Evolutionary conservation across 2,329 filamentous ascomycete species (phyloP).

Genomic region (Verticillium nubilum): DNA sequence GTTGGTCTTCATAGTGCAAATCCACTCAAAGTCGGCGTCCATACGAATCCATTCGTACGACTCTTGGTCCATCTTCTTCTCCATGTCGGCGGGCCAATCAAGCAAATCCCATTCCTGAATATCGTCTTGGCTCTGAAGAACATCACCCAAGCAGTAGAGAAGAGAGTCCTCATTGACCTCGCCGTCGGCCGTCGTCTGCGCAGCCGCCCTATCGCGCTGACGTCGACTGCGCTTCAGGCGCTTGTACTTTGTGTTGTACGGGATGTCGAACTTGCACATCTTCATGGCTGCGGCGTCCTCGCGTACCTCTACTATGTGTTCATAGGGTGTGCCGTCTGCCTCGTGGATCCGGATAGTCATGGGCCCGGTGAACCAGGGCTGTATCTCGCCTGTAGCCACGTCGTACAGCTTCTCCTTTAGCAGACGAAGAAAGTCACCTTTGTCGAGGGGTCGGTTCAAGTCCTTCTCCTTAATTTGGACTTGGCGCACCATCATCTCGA

Average conservation of each 20-base stretch:
- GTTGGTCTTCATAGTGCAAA: slow-evolving; percentile 73
- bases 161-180: slow-evolving; percentile 72
- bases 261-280: slow-evolving; percentile 78
- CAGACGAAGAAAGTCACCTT: slow-evolving; percentile 75
- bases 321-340: slow-evolving; percentile 95
- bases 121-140: slow-evolving; percentile 78
- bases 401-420: slow-evolving; percentile 72
- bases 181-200: slow-evolving; percentile 48
- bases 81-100: slow-evolving; percentile 86
- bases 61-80: slow-evolving; percentile 88
- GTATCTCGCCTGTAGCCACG: slow-evolving; percentile 63
- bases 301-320: slow-evolving; percentile 94
- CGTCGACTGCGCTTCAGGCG: slow-evolving; percentile 73
- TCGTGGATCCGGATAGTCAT: slow-evolving; percentile 99
- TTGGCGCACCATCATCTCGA: slow-evolving; percentile 86
- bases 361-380: slow-evolving; percentile 84
- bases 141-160: slow-evolving; percentile 87
- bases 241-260: slow-evolving; percentile 99
- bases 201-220: slow-evolving; percentile 41
- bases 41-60: slow-evolving; percentile 98
- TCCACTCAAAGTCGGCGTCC: slow-evolving; percentile 98
- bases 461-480: slow-evolving; percentile 47
- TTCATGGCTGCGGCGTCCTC: slow-evolving; percentile 66
- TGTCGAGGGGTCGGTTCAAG: slow-evolving; percentile 40
- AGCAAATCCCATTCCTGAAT: slow-evolving; percentile 75